A percentile compares a stretch with the other conserved stretches of the same genome.
phyloP scores from a whole-genome alignment of 108 stramenopile genomes.

The Aurantiochytrium sp. region DNA sequence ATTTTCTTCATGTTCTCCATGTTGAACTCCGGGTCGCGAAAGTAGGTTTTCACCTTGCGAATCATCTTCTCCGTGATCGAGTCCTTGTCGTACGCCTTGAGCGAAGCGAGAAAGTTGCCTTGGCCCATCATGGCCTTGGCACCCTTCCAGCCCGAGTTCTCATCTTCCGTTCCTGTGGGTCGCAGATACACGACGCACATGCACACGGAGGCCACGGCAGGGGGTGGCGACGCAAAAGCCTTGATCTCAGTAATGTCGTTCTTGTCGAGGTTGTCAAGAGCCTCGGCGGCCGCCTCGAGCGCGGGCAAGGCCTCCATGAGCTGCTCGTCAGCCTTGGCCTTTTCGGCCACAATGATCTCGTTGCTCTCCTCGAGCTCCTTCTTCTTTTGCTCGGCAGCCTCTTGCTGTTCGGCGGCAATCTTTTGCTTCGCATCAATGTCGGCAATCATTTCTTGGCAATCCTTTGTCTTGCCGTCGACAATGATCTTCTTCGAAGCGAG shows the following conservation, averaged over 20 bases:
- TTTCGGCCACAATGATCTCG: constrained; percentile 40
- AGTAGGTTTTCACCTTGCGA: constrained; percentile 36
- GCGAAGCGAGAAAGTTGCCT: constrained; percentile 37
- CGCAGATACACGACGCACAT: constrained; percentile 36
- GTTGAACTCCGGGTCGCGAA: constrained; percentile 41
- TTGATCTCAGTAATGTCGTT: constrained; percentile 59
- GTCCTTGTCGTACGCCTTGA: constrained; percentile 60
- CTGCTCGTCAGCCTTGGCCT: constrained; percentile 52
- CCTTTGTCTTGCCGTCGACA: constrained; percentile 40
- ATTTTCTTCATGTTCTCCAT: constrained; percentile 51
- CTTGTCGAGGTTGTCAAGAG: constrained; percentile 58
- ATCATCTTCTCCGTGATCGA: constrained; percentile 53
- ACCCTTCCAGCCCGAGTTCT: constrained; percentile 50
- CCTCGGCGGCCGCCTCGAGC: constrained; percentile 55
- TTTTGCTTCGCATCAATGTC: constrained; percentile 49
- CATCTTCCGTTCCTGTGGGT: constrained; percentile 53
- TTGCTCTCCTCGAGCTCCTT: constrained; percentile 33
- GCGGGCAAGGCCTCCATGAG: constrained; percentile 58
- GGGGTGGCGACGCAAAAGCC: constrained; percentile 53
- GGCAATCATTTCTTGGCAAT: constrained; percentile 45
- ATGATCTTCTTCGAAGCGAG: constrained; percentile 35
- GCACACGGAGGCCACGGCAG: constrained; percentile 30
- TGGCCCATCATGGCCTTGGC: constrained; percentile 60
- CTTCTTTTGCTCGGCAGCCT: constrained; percentile 51
- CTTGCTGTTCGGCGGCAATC: constrained; percentile 48